phyloP scores from a whole-genome alignment of 2,329 filamentous ascomycete species.

The Calonectria pseudoturangicola region DNA sequence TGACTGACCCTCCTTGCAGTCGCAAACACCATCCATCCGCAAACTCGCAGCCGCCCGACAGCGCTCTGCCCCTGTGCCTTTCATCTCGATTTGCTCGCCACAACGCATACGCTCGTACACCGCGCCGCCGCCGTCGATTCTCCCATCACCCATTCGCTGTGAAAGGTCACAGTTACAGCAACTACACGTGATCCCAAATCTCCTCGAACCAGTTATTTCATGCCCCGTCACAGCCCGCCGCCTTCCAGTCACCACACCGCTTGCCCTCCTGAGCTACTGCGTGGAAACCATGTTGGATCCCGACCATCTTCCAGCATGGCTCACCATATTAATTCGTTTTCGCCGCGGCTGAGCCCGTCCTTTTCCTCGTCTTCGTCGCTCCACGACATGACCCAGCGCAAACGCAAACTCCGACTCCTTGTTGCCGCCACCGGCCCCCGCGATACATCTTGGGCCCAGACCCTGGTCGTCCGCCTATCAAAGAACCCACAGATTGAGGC shows the following conservation, averaged over 20 bases:
- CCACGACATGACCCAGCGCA: conserved; percentile 59
- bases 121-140: conserved; percentile 13
- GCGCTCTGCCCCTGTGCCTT: conserved; percentile 32
- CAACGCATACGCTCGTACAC: conserved; percentile 11
- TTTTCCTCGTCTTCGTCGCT: conserved; percentile 60
- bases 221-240: conserved; percentile 56
- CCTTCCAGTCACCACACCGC: conserved; percentile 54
- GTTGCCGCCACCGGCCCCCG: conserved; percentile 79
- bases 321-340: conserved; percentile 55
- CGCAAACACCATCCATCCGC: conserved; percentile 47
- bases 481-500: conserved; percentile 78
- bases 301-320: conserved; percentile 57
- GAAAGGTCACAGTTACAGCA: conserved; percentile 36
- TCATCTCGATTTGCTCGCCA: conserved; percentile 25
- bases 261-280: conserved; percentile 52
- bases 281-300: conserved; percentile 57
- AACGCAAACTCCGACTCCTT: conserved; percentile 75
- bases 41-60: conserved; percentile 37
- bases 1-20: conserved; percentile 41
- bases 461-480: conserved; percentile 79
- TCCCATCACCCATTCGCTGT: conserved; percentile 10
- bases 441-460: conserved; percentile 79
- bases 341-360: conserved; percentile 57
- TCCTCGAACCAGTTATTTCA: conserved; percentile 56
- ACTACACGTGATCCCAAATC: conserved; percentile 50